phyloP scores from a whole-genome alignment of 1,284 basidiomycete species.

The Marasmius tenuissimus region DNA sequence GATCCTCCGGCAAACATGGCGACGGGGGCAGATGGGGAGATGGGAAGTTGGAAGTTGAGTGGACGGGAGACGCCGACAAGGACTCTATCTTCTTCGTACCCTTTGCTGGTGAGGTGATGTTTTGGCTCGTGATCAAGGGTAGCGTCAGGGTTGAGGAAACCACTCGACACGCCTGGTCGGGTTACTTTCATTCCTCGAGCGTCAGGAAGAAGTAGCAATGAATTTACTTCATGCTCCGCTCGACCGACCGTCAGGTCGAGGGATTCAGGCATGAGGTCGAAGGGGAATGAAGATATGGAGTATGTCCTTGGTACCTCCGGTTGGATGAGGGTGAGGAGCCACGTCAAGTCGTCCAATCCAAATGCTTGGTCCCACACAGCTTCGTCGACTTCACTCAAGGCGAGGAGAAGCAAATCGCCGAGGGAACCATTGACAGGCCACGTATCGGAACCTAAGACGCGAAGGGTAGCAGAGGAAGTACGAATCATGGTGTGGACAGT shows the following conservation, averaged over 20 bases:
- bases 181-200: not conserved
- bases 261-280: slow-evolving; percentile 8
- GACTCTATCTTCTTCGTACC: slow-evolving; percentile 5
- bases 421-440: slow-evolving; percentile 14
- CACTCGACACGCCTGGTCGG: slow-evolving; percentile 9
- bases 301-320: slow-evolving; percentile 11
- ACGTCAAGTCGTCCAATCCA: slow-evolving; percentile 8
- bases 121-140: slow-evolving; percentile 8
- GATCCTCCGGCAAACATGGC: slow-evolving; percentile 14
- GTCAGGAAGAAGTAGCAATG: slow-evolving; percentile 1
- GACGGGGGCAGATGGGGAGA: slow-evolving; percentile 10
- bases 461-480: slow-evolving; percentile 6
- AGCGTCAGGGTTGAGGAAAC: slow-evolving; percentile 11
- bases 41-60: slow-evolving; percentile 12
- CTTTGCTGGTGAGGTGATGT: slow-evolving; percentile 5
- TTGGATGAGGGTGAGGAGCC: slow-evolving; percentile 5
- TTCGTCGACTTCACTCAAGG: slow-evolving; percentile 10
- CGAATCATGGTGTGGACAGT: slow-evolving; percentile 5
- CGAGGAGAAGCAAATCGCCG: slow-evolving; percentile 7
- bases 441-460: slow-evolving; percentile 9
- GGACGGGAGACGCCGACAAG: slow-evolving; percentile 13
- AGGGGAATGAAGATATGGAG: slow-evolving; percentile 10
- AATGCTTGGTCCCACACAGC: slow-evolving; percentile 12
- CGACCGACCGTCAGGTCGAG: slow-evolving; percentile 10
- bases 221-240: slow-evolving; percentile 4